phyloP scores from a whole-genome alignment of 768 basidiomycete genomes.

The Tylopilus rubrobrunneus region DNA sequence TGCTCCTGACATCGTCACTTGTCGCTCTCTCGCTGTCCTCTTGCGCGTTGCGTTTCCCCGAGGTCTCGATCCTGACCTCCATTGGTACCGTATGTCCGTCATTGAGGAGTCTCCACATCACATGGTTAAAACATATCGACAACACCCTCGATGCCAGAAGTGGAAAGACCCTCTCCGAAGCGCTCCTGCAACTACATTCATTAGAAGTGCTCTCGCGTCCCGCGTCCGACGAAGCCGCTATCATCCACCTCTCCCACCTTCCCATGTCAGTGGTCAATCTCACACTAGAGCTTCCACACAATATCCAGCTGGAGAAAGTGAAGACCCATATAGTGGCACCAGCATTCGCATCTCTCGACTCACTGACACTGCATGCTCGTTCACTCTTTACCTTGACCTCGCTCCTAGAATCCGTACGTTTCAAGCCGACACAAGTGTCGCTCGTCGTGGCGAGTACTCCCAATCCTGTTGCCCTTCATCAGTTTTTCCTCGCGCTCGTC shows the following conservation, averaged over 20 bases:
- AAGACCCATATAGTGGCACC: conserved; percentile 9
- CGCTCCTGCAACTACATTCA: conserved; percentile 14
- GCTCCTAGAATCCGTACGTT: conserved; percentile 2
- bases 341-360: conserved; percentile 12
- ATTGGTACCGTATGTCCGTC: conserved; percentile 21
- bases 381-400: conserved; percentile 6
- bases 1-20: conserved; percentile 24
- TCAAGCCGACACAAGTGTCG: conserved; percentile 14
- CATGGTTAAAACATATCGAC: background rate
- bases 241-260: conserved; percentile 24
- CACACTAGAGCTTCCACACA: conserved; percentile 1
- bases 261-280: conserved; percentile 7
- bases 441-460: conserved; percentile 13
- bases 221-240: conserved; percentile 17
- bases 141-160: conserved; percentile 7
- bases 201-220: conserved; percentile 16
- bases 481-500: no score
- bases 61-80: conserved; percentile 16
- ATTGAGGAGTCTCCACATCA: conserved; percentile 12
- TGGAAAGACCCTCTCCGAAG: conserved; percentile 19
- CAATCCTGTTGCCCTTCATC: background rate
- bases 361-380: conserved; percentile 6
- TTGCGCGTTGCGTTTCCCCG: background rate
- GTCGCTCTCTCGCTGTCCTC: conserved; percentile 2
- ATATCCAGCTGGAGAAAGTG: conserved; percentile 15